These are phyloP conservation scores for Juglanconis juglandina DNA, from an alignment of 2,329 filamentous ascomycete species.

Conservation along the genomic window DNA sequence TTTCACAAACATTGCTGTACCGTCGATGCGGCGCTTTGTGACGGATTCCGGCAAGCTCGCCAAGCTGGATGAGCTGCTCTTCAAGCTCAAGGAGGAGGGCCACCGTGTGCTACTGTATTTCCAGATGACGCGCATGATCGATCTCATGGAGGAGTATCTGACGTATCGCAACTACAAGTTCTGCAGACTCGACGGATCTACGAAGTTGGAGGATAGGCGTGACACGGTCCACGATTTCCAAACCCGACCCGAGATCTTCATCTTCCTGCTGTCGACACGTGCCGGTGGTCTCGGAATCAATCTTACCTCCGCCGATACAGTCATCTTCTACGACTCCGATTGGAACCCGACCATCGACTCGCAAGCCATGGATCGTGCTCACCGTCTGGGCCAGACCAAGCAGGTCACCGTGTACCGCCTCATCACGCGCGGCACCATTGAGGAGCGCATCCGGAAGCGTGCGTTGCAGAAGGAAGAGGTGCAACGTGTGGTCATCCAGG, in stretches of 20 bases:
- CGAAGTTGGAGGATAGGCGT: constrained; percentile 92
- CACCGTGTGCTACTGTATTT: constrained; percentile 97
- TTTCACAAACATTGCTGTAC: constrained; percentile 87
- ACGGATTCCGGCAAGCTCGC: constrained; percentile 96
- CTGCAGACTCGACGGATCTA: constrained; percentile 91
- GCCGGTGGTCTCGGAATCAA: constrained; percentile 98
- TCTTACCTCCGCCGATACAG: constrained; percentile 90
- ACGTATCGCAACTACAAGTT: constrained; percentile 99
- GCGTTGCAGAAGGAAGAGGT: constrained; percentile 98
- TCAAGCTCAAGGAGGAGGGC: constrained; percentile 83
- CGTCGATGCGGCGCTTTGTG: constrained; percentile 95
- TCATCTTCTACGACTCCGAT: constrained; percentile 99
- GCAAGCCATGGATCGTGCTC: constrained; percentile 97
- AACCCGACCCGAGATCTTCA: constrained; percentile 88
- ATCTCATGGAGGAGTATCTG: constrained; percentile 97
- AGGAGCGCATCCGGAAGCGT: constrained; percentile 95
- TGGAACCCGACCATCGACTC: constrained; percentile 99
- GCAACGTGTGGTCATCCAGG: constrained; percentile 92
- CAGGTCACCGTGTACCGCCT: constrained; percentile 97
- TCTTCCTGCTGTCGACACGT: constrained; percentile 93
- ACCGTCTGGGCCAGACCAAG: constrained; percentile 91
- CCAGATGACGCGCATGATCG: constrained; percentile 99
- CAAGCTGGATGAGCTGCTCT: constrained; percentile 81
- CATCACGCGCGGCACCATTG: constrained; percentile 94
- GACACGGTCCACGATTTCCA: constrained; percentile 98